Percentiles rank a stretch among this genome's conserved stretches.
Evolutionary conservation across 2,329 filamentous ascomycete species (phyloP).

Genomic region (Venturia oleaginea): DNA sequence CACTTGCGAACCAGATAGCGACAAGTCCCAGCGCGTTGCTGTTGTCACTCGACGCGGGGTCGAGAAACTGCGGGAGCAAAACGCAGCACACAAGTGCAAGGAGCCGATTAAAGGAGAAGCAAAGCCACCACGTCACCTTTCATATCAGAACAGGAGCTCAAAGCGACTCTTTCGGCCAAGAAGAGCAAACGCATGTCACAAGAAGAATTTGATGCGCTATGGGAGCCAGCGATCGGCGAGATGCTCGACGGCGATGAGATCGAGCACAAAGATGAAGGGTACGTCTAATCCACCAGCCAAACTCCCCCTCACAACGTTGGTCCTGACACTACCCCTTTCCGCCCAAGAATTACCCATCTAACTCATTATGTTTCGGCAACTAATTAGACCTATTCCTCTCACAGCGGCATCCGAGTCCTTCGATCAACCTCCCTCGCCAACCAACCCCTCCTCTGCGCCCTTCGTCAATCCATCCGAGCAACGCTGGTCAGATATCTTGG

Average conservation of each 20-base stretch:
- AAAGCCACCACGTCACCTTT: conserved; percentile 56
- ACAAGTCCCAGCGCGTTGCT: conserved; percentile 80
- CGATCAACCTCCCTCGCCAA: conserved; percentile 83
- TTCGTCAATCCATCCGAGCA: conserved; percentile 70
- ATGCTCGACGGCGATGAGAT: conserved; percentile 56
- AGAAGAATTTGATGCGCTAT: conserved; percentile 86
- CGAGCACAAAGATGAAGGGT: conserved; percentile 47
- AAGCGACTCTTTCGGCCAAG: conserved; percentile 64
- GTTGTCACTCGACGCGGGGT: conserved; percentile 80
- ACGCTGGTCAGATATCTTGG: conserved; percentile 75
- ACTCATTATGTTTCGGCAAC: conserved; percentile 37
- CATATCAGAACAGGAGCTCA: conserved; percentile 60
- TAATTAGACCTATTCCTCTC: conserved; percentile 74
- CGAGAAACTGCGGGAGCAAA: conserved; percentile 73
- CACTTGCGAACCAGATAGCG: conserved; percentile 88
- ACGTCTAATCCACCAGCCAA: conserved; percentile 34
- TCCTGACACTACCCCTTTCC: conserved; percentile 19
- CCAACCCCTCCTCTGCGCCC: conserved; percentile 74
- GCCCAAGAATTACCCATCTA: conserved; percentile 10
- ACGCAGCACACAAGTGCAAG: conserved; percentile 86
- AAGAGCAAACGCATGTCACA: conserved; percentile 75
- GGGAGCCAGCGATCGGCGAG: conserved; percentile 64
- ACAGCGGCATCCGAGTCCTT: conserved; percentile 67
- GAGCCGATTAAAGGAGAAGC: conserved; percentile 56
- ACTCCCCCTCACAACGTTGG: conserved; percentile 22